These are phyloP conservation scores for Oehlia diaphana DNA, from an alignment of 192 early-diverging fungal genomes.

Conservation along the genomic window DNA sequence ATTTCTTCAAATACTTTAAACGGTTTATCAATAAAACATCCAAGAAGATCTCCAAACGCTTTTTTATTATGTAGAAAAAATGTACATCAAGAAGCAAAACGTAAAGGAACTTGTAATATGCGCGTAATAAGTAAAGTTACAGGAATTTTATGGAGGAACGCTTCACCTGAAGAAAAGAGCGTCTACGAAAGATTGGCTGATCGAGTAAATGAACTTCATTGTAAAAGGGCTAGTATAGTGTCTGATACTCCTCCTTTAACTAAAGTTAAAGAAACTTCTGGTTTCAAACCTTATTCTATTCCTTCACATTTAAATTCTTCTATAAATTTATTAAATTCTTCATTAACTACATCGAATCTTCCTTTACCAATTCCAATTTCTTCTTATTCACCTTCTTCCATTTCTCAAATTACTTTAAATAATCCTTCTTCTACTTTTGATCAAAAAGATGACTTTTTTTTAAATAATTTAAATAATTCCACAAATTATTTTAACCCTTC, in stretches of 20 bases:
- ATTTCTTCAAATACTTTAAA: conserved; percentile 11
- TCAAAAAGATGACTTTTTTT: not conserved
- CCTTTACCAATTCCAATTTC: not conserved
- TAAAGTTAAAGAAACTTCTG: not conserved
- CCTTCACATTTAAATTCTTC: not conserved
- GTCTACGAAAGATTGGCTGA: conserved; percentile 1
- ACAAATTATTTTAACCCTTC: not conserved
- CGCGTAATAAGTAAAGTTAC: conserved; percentile 16
- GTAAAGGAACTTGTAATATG: conserved; percentile 4
- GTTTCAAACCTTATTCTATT: not conserved
- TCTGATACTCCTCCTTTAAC: not conserved
- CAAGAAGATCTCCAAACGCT: not conserved
- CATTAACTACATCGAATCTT: not conserved
- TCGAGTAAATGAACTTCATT: conserved; percentile 1
- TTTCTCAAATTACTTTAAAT: not conserved
- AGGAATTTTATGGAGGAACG: conserved; percentile 1
- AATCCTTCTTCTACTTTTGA: not conserved
- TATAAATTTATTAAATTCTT: not conserved
- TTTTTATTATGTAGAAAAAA: conserved; percentile 21
- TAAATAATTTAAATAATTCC: not conserved
- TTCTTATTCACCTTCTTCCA: not conserved
- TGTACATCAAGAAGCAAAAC: conserved; percentile 4
- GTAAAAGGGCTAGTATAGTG: not conserved
- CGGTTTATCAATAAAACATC: not conserved
- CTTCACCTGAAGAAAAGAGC: conserved; percentile 9